Base-by-base conservation (phyloP, 805 yeast genomes). In the Myxozyma neglecta region DNA sequence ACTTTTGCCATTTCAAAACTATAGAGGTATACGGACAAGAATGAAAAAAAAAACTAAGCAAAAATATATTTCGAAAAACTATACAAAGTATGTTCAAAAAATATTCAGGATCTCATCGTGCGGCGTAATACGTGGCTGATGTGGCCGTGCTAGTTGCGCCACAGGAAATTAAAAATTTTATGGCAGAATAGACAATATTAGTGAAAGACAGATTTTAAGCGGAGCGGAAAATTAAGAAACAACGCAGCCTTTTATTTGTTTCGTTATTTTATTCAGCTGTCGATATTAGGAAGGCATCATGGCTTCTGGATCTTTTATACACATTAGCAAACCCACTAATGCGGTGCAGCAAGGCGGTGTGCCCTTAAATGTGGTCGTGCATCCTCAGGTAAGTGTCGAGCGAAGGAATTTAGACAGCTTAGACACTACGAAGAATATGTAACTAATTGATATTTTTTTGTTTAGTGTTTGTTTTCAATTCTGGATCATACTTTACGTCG, bases 401-500 rank as follows among this genome's bases (percentile, higher is more conserved):
- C 2, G 29, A 24, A 24, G 29, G 5, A 24, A 2, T 24, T 3
- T 24, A 24, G 29, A 24, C 4, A 5, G 2, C 29, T 24, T 24
- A 24, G 5, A 2, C 29, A 24, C 29, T 24, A 5, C 5, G 29
- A 24, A 24, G 29, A 24, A 5, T 24, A 24, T 24, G 29, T 5
- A 5, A 24, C 29, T 24, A 5, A 24, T 24, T 24, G 29, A 24
- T 24, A n/a, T 24, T 5, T 24, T 24, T 14, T 13, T 5, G 54
- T 24, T 43, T 66, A 18, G 63, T 56, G 39, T 45, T 78, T 88
- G 56, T 83, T 90, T 76, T 88, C 86, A 74, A 81, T 90, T 61
- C 80, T 90, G 64, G 94, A 90, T 72, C 85, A 89, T 65, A 78
- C 86, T 32, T 77, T 83, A 60, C 81, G 88, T 75, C 84, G 77